These are phyloP conservation scores for Hortiboletus flavorubellus DNA, from an alignment of 768 basidiomycete species.

Conservation along the genomic window DNA sequence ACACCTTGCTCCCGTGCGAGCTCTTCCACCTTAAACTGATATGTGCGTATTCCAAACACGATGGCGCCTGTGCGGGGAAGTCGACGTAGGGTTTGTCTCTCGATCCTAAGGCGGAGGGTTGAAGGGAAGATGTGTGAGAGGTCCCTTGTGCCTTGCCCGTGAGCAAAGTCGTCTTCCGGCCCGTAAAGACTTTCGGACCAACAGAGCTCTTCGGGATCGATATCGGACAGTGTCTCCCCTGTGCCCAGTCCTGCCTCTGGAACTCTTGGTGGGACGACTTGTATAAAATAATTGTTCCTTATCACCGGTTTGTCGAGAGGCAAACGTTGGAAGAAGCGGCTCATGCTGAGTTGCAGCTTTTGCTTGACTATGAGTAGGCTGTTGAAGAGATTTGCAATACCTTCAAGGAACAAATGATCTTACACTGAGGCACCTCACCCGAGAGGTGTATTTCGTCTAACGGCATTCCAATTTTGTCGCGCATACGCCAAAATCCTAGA, in stretches of 20 bases:
- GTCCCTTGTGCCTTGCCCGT: conserved; percentile 16
- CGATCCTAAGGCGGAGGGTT: conserved; percentile 55
- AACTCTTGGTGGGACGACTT: conserved; percentile 30
- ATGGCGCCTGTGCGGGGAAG: conserved; percentile 63
- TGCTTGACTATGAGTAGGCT: conserved; percentile 46
- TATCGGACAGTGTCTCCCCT: conserved; percentile 17
- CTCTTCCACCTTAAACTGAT: conserved; percentile 52
- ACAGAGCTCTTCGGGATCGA: conserved; percentile 64
- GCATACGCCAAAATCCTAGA: conserved; percentile 74
- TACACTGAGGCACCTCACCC: conserved; percentile 73
- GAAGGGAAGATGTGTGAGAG: conserved; percentile 32
- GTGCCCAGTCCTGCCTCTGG: not conserved
- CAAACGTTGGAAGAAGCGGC: conserved; percentile 68
- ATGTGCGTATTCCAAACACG: conserved; percentile 70
- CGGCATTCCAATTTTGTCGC: conserved; percentile 72
- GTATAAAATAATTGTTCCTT: conserved; percentile 66
- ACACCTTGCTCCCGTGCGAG: conserved; percentile 57
- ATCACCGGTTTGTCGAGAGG: conserved; percentile 66
- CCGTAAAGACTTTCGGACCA: conserved; percentile 59
- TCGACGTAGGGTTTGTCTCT: conserved; percentile 69
- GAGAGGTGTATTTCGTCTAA: conserved; percentile 65
- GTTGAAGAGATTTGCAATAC: not conserved
- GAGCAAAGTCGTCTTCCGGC: conserved; percentile 45
- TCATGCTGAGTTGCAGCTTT: conserved; percentile 62
- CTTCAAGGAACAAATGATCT: conserved; percentile 19